A percentile compares a stretch with the other conserved stretches of the same genome.
phyloP scores from a whole-genome alignment of 129 eudicot species.

The Escallonia rubra region DNA sequence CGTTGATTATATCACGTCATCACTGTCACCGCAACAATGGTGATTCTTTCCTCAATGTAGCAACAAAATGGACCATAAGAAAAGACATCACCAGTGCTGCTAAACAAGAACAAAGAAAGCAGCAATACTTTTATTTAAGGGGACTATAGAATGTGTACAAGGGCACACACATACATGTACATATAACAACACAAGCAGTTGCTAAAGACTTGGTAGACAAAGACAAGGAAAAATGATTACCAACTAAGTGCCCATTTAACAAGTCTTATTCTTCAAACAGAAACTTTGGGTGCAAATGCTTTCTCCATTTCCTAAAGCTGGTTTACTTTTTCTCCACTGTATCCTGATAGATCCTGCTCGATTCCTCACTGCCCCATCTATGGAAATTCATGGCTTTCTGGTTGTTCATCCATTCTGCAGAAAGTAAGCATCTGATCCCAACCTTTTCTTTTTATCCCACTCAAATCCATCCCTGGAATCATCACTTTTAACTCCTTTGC shows the following conservation, averaged over 20 bases:
- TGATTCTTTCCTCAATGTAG: too few species aligned
- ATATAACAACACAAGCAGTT: too few species aligned
- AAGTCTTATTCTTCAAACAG: conserved; percentile 2
- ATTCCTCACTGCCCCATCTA: conserved; percentile 19
- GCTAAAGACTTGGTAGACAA: neutral
- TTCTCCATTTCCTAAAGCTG: conserved; percentile 16
- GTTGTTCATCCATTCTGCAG: conserved; percentile 5
- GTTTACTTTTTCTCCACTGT: conserved; percentile 10
- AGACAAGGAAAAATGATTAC: conserved; percentile 6
- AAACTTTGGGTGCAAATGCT: conserved; percentile 3
- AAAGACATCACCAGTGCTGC: too few species aligned
- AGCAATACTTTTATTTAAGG: too few species aligned
- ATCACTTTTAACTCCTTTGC: neutral
- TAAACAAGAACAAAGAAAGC: too few species aligned
- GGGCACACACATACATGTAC: too few species aligned
- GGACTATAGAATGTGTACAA: too few species aligned
- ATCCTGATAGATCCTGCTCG: conserved; percentile 9
- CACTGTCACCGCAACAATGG: too few species aligned
- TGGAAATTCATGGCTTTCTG: conserved; percentile 6
- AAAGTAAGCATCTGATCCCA: conserved; percentile 27
- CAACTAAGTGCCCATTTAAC: conserved; percentile 14
- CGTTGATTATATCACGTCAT: too few species aligned
- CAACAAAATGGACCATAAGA: too few species aligned
- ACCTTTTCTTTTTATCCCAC: conserved; percentile 11
- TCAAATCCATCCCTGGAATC: conserved; percentile 11